Evolutionary conservation across 441 rosid species (phyloP).

Genomic region (Populus tomentosa): DNA sequence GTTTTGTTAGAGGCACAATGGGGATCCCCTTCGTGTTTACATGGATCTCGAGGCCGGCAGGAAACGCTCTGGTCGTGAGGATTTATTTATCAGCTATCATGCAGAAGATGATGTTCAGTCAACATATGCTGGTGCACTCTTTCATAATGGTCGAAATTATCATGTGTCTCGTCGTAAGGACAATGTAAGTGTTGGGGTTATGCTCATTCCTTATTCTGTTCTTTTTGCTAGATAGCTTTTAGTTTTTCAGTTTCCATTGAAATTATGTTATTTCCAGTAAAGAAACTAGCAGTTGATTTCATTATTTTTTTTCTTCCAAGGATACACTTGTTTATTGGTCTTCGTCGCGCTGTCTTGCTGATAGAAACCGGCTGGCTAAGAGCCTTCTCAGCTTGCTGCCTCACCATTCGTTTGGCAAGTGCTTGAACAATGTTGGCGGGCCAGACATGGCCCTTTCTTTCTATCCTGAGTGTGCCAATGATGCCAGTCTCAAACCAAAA

Average conservation of each 20-base stretch:
- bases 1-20: constrained; percentile 44
- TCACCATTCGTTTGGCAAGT: constrained; percentile 83
- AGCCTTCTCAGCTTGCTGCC: constrained; percentile 57
- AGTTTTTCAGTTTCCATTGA: background rate
- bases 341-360: constrained; percentile 79
- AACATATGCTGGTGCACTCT: constrained; percentile 80
- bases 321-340: constrained; percentile 87
- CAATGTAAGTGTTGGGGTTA: constrained; percentile 39
- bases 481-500: constrained; percentile 41
- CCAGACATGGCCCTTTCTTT: constrained; percentile 58
- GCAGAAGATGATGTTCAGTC: constrained; percentile 81
- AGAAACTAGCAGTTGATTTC: constrained; percentile 5
- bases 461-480: constrained; percentile 65
- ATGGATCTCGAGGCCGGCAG: constrained; percentile 93
- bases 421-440: constrained; percentile 86
- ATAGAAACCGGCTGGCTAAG: constrained; percentile 61
- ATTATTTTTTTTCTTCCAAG: constrained; percentile 28
- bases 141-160: constrained; percentile 80
- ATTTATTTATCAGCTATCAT: constrained; percentile 78
- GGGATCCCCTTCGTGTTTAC: constrained; percentile 81
- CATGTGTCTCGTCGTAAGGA: constrained; percentile 53
- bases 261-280: background rate
- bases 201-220: constrained; percentile 2
- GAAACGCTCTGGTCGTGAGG: constrained; percentile 66
- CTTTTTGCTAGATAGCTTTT: background rate